Evolutionary conservation across 1,284 basidiomycete genomes (phyloP), one percentile per base, ranked within the genome.

Genomic region (Fomitopsis schrenkii): DNA sequence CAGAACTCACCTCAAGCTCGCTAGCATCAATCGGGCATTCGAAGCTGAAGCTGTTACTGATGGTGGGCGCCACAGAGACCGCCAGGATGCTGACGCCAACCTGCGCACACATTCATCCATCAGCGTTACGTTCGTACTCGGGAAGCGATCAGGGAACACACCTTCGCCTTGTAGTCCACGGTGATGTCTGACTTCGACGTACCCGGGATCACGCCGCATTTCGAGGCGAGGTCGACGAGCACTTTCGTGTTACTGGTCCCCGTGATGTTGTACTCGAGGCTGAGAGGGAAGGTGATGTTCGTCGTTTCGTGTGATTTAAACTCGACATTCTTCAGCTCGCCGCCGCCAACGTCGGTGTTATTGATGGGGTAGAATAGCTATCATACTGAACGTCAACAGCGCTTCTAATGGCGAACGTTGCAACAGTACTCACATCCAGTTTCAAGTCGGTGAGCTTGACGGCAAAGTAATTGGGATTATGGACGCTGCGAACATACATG

Each of bases 391-490:
- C 65, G 53, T 30, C 22, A 33, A 42, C 45, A 15, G n/a, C 53
- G 12, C 59, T 38, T 5, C 41, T 26, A 19, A 33, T 46, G 26
- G 8, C 59, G 26, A 70, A 44, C 64, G 9, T 10, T 33, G 38
- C 9, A 36, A 10, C 14, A 26, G 33, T 10, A 59, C 70, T 54
- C 60, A 90, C 87, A 55, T 87, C 76, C 5, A 89, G 90, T 46
- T 82, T 79, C 68, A 95, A 86, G 60, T 84, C 79, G 61, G 83
- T 83, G 73, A 96, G 86, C 57, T 83, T 79, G 26, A 91, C 89
- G 14, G 82, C 76, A 74, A 96, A 95, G 78, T 88, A 95, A 72
- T 95, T 95, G 38, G 93, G 94, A 71, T 96, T 96, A 67, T 79
- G 76, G 61, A 95, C 91, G 55, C 91, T 94, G 67, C 30, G 8